A percentile compares a stretch with the other conserved stretches of the same genome.
Conservation (phyloP, 306 rosid species). For the Adenanthera pavonina region DNA sequence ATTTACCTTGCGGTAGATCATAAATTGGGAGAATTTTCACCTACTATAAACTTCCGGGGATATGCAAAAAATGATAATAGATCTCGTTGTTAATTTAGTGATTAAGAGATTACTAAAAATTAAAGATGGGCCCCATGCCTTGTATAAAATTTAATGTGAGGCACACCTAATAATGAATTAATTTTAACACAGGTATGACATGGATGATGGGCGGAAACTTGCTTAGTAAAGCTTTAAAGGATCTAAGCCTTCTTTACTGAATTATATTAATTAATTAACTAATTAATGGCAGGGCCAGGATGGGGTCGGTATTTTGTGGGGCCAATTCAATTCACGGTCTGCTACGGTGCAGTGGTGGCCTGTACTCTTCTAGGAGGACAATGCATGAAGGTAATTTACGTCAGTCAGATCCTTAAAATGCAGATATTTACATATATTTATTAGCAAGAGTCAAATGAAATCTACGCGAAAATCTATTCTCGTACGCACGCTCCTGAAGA, state of each 20-base stretch:
- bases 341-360: constrained; percentile 77
- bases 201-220: too few species aligned
- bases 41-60: not conserved
- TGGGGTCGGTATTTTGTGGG: constrained; percentile 82
- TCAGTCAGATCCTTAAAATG: too few species aligned
- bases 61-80: not conserved
- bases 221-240: too few species aligned
- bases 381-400: constrained; percentile 70
- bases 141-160: too few species aligned
- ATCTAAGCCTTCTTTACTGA: too few species aligned
- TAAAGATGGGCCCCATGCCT: too few species aligned
- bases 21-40: not conserved
- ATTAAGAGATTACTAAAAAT: too few species aligned
- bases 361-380: constrained; percentile 73
- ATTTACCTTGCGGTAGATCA: not conserved
- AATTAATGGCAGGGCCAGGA: constrained; percentile 57
- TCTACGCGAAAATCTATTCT: not conserved
- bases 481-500: not conserved
- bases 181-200: too few species aligned
- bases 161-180: too few species aligned
- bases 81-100: not conserved
- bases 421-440: too few species aligned
- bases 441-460: too few species aligned
- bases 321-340: constrained; percentile 70
- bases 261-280: too few species aligned